A percentile compares a stretch with the other conserved stretches of the same genome.
phyloP scores from a whole-genome alignment of 2,329 filamentous ascomycete species.

The Periconia digitata region DNA sequence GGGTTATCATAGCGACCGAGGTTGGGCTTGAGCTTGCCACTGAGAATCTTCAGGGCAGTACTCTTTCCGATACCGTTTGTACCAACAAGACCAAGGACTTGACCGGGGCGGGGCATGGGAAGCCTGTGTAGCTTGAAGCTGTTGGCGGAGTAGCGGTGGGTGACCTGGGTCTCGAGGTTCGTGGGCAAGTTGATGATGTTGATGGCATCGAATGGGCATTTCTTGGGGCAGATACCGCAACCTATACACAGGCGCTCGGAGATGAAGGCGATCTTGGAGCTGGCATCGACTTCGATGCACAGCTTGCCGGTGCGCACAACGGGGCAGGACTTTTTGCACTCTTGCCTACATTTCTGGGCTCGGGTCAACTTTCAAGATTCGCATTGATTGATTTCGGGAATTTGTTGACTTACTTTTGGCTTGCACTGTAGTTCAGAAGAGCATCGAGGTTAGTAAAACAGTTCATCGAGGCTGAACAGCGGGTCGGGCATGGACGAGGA shows the following conservation, averaged over 20 bases:
- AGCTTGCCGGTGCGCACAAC: conserved; percentile 97
- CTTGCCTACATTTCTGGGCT: conserved; percentile 91
- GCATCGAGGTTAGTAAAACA: conserved; percentile 34
- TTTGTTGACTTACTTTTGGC: conserved; percentile 78
- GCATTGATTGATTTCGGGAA: too few relatives aligned
- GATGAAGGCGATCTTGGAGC: conserved; percentile 96
- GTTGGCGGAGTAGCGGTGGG: conserved; percentile 98
- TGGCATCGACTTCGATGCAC: conserved; percentile 87
- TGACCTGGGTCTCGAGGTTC: conserved; percentile 97
- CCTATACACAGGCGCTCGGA: conserved; percentile 95
- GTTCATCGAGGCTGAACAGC: conserved; percentile 39
- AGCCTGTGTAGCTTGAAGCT: conserved; percentile 99
- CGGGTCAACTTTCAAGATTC: conserved; percentile 15
- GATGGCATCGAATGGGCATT: conserved; percentile 97
- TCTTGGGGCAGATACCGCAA: conserved; percentile 99
- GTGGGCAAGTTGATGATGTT: conserved; percentile 99
- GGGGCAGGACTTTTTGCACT: conserved; percentile 98
- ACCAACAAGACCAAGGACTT: conserved; percentile 93
- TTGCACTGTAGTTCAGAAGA: conserved; percentile 69
- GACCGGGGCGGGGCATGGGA: conserved; percentile 91
- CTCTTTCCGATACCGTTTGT: conserved; percentile 99
- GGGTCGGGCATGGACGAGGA: too few relatives aligned
- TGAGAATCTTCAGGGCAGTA: conserved; percentile 98
- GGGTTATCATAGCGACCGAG: conserved; percentile 93
- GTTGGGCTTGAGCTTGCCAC: conserved; percentile 98